These are phyloP conservation scores for Acaromyces ingoldii DNA, from an alignment of 1,284 basidiomycete species.

Conservation along the genomic window DNA sequence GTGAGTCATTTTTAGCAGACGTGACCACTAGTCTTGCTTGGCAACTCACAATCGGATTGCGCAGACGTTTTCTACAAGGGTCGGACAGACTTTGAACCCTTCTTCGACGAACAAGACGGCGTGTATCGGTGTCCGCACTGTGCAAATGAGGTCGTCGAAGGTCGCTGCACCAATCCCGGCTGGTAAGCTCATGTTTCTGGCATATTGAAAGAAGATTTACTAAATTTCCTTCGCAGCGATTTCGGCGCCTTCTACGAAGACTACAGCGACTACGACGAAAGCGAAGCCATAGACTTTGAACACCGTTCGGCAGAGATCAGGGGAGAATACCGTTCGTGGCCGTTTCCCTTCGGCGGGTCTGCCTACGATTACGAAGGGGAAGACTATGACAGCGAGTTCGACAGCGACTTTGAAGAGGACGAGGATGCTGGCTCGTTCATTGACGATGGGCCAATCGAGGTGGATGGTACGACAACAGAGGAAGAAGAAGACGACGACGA, in stretches of 20 bases:
- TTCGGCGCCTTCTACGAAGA: conserved; percentile 6
- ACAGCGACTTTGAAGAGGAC: conserved; percentile 1
- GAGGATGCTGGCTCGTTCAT: conserved; percentile 16
- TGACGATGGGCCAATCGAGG: neutral
- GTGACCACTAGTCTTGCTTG: conserved; percentile 8
- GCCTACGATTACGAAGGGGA: too few relatives aligned
- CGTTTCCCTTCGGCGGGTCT: too few relatives aligned
- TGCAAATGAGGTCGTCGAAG: conserved; percentile 37
- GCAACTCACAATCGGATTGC: conserved; percentile 8
- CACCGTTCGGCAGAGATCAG: too few relatives aligned
- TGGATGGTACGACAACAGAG: conserved; percentile 12
- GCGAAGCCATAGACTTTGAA: too few relatives aligned
- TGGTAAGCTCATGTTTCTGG: conserved; percentile 23
- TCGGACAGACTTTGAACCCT: conserved; percentile 19
- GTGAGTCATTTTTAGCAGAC: conserved; percentile 10
- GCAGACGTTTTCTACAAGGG: conserved; percentile 21
- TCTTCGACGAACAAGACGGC: conserved; percentile 40
- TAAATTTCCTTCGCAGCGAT: conserved; percentile 3
- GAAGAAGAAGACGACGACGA: conserved; percentile 15
- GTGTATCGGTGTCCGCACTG: conserved; percentile 41
- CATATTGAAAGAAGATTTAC: conserved; percentile 12
- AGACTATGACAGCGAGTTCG: too few relatives aligned
- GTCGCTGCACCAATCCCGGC: conserved; percentile 29
- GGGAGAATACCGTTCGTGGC: too few relatives aligned
- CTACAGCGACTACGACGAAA: conserved; percentile 5